Evolutionary conservation across 2,329 filamentous ascomycete species (phyloP).

Genomic region (Grosmannia clavigera): DNA sequence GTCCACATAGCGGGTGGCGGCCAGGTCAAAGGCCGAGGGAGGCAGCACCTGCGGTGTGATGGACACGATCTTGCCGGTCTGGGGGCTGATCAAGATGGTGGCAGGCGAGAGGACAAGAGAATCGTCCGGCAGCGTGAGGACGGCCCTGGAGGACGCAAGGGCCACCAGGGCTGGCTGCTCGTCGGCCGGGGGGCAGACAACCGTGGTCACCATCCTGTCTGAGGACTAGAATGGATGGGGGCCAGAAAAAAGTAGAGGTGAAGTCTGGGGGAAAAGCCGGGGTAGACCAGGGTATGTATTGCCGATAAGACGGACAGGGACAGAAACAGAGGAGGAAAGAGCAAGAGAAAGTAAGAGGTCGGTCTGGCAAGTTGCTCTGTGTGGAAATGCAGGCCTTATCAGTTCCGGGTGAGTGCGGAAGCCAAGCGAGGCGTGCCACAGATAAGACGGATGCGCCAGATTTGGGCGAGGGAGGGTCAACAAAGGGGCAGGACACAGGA

Average conservation of each 20-base stretch:
- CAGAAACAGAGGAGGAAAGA: not conserved
- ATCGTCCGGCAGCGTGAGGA: constrained; percentile 58
- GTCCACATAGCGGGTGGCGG: constrained; percentile 59
- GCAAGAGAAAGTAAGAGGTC: no score
- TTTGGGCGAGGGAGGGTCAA: not conserved
- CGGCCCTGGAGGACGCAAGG: constrained; percentile 70
- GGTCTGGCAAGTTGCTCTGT: not conserved
- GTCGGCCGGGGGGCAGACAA: constrained; percentile 1
- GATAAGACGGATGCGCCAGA: not conserved
- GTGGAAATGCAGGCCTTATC: not conserved
- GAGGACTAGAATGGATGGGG: not conserved
- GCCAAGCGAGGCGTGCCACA: not conserved
- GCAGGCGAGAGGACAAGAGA: constrained; percentile 59
- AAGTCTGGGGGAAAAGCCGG: not conserved
- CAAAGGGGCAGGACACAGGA: not conserved
- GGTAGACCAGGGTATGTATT: not conserved
- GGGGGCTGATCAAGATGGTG: constrained; percentile 66
- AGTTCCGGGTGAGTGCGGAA: not conserved
- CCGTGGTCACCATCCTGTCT: not conserved
- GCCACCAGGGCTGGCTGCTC: constrained; percentile 42
- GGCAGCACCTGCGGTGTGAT: constrained; percentile 67
- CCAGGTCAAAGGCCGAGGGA: constrained; percentile 56
- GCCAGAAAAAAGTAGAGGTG: not conserved
- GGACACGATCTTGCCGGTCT: constrained; percentile 72
- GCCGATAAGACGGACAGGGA: not conserved